Evolutionary conservation across 176 grass and related monocot species (phyloP).

Genomic region (Eleusine coracana): DNA sequence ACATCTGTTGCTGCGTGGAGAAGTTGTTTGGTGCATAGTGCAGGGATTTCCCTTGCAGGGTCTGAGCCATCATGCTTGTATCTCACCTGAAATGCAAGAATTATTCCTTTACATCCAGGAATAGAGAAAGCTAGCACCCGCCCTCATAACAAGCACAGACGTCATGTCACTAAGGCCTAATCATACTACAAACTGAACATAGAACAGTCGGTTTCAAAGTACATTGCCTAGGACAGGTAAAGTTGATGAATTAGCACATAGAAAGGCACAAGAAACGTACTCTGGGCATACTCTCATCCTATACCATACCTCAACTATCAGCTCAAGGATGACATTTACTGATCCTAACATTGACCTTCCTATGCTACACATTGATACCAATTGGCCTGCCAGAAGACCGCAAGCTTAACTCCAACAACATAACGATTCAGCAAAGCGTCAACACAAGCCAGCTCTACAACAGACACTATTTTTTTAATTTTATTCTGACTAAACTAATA

Average conservation of each 20-base stretch:
- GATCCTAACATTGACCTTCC: neutral
- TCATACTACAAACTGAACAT: neutral
- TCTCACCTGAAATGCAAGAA: conserved; percentile 31
- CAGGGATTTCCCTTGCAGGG: conserved; percentile 39
- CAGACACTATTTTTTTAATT: neutral
- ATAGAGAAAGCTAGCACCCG: neutral
- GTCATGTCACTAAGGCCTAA: neutral
- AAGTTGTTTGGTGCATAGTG: conserved; percentile 25
- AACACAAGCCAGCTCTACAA: neutral
- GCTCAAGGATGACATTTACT: neutral
- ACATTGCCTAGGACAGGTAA: neutral
- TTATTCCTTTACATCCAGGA: neutral
- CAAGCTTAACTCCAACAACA: neutral
- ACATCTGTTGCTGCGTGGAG: neutral
- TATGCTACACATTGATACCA: neutral
- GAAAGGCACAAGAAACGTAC: neutral
- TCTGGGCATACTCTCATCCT: neutral
- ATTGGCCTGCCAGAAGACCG: neutral
- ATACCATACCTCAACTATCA: neutral
- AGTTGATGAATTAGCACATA: neutral
- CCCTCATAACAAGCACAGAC: neutral
- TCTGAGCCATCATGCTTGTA: conserved; percentile 46
- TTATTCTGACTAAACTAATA: neutral
- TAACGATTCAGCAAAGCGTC: neutral
- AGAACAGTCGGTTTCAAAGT: neutral